Evolutionary conservation across 805 yeast genomes (phyloP), one percentile per base, ranked within the genome.

Genomic region (Yamadazyma insecticola): DNA sequence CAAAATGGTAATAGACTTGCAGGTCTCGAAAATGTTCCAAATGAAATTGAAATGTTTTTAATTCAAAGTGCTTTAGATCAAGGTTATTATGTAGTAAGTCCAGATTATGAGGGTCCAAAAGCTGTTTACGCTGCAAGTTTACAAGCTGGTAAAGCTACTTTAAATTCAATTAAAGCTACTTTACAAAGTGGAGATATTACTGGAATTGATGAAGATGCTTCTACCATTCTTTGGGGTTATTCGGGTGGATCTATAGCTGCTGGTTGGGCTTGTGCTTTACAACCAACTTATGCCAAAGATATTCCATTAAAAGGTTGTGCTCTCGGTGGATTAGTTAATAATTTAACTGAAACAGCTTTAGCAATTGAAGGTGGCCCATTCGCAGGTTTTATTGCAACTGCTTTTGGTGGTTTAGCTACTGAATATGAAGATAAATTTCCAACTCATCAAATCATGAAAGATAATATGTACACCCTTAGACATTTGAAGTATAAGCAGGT

Each of bases 231-330:
- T 25, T 56, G 57, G 57, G 67, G 67, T 1, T 60, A 51, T 30
- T 53, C 61, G 10, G 67, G 66, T 11, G 66, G 64, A 5, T 45
- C 60, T 0, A 33, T 57, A 16, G 58, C 66, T 8, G 32, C 55
- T 12, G 50, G 55, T 5, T 60, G 67, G 67, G 63, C 62, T 6
- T 51, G 57, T 2, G 49, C 50, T 6, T 35, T 56, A 15, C 59
- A 51, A 30, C 61, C 63, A 4, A 26, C 34, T 2, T 60, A 60
- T 32, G 63, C 64, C 4, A 58, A 60, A 2, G 65, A 60, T 39
- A 34, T 41, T n/a, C 29, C 13, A 32, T 47, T 36, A 3, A 32
- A 44, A 15, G 67, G 65, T 14, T 57, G 46, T 8, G 59, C 60
- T 0, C 15, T 58, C 11, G 66, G 66, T 11, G 66, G 66, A 7